Conservation (phyloP, 2,329 filamentous ascomycete genomes). For the Xylariales sp. region DNA sequence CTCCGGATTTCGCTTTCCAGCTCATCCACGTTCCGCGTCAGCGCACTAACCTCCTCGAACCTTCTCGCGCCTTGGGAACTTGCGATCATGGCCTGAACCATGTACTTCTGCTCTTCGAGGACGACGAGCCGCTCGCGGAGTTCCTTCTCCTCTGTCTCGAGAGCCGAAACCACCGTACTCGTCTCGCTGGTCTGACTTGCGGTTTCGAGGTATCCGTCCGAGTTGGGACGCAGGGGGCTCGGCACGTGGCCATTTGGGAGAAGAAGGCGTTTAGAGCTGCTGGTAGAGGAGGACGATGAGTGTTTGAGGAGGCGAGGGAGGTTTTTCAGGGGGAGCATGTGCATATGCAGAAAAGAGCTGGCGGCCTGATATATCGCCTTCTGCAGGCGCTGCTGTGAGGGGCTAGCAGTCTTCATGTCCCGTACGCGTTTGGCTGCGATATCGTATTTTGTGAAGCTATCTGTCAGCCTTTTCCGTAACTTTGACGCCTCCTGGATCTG, state of each 20-base stretch:
- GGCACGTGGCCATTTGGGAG: constrained; percentile 26
- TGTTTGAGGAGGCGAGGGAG: constrained; percentile 61
- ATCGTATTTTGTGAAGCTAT: constrained; percentile 86
- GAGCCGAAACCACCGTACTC: constrained; percentile 48
- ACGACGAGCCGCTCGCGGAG: constrained; percentile 76
- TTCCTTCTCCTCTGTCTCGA: constrained; percentile 81
- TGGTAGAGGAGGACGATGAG: constrained; percentile 33
- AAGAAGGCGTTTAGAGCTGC: constrained; percentile 26
- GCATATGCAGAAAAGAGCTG: constrained; percentile 76
- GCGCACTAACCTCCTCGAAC: constrained; percentile 80
- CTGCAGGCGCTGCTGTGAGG: constrained; percentile 70
- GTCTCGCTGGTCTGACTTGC: constrained; percentile 46
- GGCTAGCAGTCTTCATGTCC: constrained; percentile 68
- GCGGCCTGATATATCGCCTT: constrained; percentile 79
- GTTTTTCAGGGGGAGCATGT: constrained; percentile 83
- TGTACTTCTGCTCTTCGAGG: constrained; percentile 85
- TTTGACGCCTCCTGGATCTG: constrained; percentile 84
- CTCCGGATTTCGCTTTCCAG: constrained; percentile 71
- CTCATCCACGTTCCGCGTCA: constrained; percentile 78
- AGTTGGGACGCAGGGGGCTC: constrained; percentile 42
- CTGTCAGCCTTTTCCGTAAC: constrained; percentile 82
- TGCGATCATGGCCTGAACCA: constrained; percentile 81
- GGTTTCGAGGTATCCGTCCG: constrained; percentile 36
- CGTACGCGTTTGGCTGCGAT: constrained; percentile 74
- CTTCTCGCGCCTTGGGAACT: constrained; percentile 70